Conservation (phyloP, 495 filamentous ascomycete genomes). For the Penicillium samsonianum region DNA sequence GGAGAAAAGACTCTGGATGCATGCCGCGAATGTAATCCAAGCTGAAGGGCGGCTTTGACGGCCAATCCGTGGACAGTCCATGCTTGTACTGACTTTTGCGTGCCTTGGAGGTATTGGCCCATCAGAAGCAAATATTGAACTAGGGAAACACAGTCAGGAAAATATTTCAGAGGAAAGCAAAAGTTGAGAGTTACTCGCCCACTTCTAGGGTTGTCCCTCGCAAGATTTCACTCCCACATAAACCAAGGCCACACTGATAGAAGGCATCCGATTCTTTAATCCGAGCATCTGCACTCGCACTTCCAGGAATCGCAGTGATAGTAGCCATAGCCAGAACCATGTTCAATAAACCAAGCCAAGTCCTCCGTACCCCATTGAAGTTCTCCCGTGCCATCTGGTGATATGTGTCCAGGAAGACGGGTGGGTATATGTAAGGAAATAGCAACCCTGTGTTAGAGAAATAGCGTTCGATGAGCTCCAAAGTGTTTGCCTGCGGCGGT, state of each 20-base stretch:
- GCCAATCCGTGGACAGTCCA: slow-evolving; percentile 47
- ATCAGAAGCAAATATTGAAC: slow-evolving; percentile 44
- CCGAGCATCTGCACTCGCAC: slow-evolving; percentile 13
- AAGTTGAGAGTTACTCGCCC: slow-evolving; percentile 22
- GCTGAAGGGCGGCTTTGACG: slow-evolving; percentile 41
- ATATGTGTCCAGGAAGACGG: slow-evolving; percentile 40
- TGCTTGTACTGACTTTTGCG: slow-evolving; percentile 45
- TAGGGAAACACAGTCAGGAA: background rate
- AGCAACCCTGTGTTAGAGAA: slow-evolving; percentile 46
- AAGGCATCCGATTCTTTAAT: slow-evolving; percentile 37
- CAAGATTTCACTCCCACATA: slow-evolving; percentile 36
- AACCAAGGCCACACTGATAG: slow-evolving; percentile 34
- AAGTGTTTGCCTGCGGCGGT: slow-evolving; percentile 24
- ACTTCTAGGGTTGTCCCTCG: slow-evolving; percentile 39
- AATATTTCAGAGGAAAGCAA: fast-evolving
- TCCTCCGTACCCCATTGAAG: slow-evolving; percentile 37
- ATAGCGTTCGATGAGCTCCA: slow-evolving; percentile 33
- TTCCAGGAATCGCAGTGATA: slow-evolving; percentile 51
- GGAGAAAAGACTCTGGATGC: slow-evolving; percentile 33
- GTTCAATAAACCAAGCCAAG: slow-evolving; percentile 70
- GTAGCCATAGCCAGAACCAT: slow-evolving; percentile 74
- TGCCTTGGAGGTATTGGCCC: slow-evolving; percentile 47
- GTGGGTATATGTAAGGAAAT: slow-evolving; percentile 42
- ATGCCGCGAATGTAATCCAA: slow-evolving; percentile 43
- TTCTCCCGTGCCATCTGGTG: slow-evolving; percentile 31